phyloP scores from a whole-genome alignment of 2,329 filamentous ascomycete species.

The Pseudopyrenochaeta lycopersici region DNA sequence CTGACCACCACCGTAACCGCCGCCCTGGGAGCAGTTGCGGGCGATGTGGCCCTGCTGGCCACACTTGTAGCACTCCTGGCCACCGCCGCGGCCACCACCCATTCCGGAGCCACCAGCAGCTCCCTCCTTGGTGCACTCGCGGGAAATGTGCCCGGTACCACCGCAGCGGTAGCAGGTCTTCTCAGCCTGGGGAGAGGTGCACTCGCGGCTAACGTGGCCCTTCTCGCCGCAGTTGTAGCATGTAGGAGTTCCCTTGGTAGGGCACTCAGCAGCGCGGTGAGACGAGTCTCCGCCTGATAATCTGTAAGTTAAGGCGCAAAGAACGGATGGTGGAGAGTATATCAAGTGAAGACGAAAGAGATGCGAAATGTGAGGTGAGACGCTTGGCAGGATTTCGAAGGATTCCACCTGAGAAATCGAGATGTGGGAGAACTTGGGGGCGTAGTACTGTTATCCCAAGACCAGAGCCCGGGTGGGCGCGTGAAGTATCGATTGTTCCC shows the following conservation, averaged over 20 bases:
- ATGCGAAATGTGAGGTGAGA: neutral
- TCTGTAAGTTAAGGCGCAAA: constrained; percentile 16
- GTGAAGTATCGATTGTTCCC: neutral
- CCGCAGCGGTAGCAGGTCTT: constrained; percentile 79
- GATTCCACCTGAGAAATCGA: neutral
- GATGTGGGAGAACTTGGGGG: neutral
- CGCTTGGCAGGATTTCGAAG: too few species aligned
- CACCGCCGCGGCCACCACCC: constrained; percentile 53
- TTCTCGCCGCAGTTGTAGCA: constrained; percentile 61
- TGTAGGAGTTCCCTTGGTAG: constrained; percentile 58
- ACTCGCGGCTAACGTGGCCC: constrained; percentile 76
- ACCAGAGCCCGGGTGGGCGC: neutral
- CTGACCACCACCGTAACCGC: constrained; percentile 44
- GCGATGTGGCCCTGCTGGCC: constrained; percentile 96
- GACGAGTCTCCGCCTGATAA: constrained; percentile 57
- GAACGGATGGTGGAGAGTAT: neutral
- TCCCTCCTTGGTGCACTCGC: constrained; percentile 73
- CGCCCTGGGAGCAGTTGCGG: constrained; percentile 81
- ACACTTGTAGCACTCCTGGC: constrained; percentile 93
- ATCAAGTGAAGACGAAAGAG: neutral
- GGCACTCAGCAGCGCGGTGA: constrained; percentile 62
- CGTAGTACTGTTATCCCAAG: neutral
- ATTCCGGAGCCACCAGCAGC: constrained; percentile 62
- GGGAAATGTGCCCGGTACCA: constrained; percentile 87
- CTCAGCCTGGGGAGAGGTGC: constrained; percentile 87